Base-by-base conservation (phyloP, 805 yeast species). In the Suhomyces vadensis region DNA sequence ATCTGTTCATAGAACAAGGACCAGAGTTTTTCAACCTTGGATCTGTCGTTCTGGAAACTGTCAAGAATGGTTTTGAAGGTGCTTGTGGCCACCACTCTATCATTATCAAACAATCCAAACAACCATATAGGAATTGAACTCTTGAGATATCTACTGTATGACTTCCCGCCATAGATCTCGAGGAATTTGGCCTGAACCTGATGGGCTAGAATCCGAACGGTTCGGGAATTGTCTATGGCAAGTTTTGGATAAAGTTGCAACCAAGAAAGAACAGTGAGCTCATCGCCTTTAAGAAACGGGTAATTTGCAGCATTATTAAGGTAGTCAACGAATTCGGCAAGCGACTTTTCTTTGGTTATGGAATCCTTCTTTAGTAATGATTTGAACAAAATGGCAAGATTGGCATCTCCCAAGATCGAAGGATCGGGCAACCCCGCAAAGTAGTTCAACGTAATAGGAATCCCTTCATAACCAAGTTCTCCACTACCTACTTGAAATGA, bases 271-370 rank as follows among this genome's bases (percentile, higher is more conserved):
- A 76, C 61, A 14, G 77, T 74, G 20, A 78, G 54, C 42, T 82
- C 86, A 49, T 83, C 83, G 11, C 20, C 16, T 26, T 41, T 43
- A 13, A 56, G 56, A 8, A 31, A 31, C 13, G 35, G 24, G n/a
- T 25, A 17, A 4, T 14, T 17, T 5, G 8, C 11, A 10, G 20
- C 14, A 13, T 11, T 5, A 24, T 37, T 26, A 2, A 71, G 54
- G 23, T 85, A 58, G 6, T 48, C 48, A 24, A 58, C 44, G 36
- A 71, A 55, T 33, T 86, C 95, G 5, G 52, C 58, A 20, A 89
- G 67, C 1, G 94, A 89, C 58, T 84, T 87, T 53, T 88, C 96
- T 57, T 83, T 86, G 0, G 98, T 92, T n/a, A 81, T 82, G 5
- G 83, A 77, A 56, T 90, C 96, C 57, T 85, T 79, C 63, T 90